Evolutionary conservation across 345 rosid genomes (phyloP).

Genomic region (Geranium rotundifolium): DNA sequence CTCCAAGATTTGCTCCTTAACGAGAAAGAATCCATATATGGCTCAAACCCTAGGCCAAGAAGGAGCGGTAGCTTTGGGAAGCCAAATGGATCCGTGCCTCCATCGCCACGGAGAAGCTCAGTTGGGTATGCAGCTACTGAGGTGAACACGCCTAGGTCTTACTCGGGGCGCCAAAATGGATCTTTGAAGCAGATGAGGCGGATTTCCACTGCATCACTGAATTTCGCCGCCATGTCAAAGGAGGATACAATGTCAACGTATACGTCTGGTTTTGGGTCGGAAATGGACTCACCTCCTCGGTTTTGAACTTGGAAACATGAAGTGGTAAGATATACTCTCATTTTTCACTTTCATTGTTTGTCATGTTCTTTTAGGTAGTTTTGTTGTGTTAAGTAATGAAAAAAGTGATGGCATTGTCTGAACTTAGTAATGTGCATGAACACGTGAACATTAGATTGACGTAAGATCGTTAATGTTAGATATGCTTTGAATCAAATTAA

Average conservation of each 20-base stretch:
- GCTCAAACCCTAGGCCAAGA: constrained; percentile 91
- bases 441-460: no score
- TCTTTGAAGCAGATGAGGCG: constrained; percentile 78
- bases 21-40: constrained; percentile 79
- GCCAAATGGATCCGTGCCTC: constrained; percentile 73
- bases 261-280: constrained; percentile 77
- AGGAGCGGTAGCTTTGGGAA: constrained; percentile 79
- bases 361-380: no score
- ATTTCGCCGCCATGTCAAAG: constrained; percentile 74
- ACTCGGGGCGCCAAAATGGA: constrained; percentile 83
- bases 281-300: constrained; percentile 63
- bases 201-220: constrained; percentile 64
- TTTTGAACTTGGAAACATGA: constrained; percentile 4
- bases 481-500: no score
- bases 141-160: constrained; percentile 77
- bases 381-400: no score
- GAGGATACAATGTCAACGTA: constrained; percentile 76
- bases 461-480: no score
- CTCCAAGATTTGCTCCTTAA: constrained; percentile 76
- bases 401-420: no score
- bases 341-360: no score
- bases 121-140: constrained; percentile 63
- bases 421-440: no score
- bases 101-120: constrained; percentile 74
- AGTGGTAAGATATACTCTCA: neutral